Percentiles rank a stretch among this genome's conserved stretches.
Evolutionary conservation across 768 basidiomycete genomes (phyloP).

Genomic region (Mycena chlorophos): DNA sequence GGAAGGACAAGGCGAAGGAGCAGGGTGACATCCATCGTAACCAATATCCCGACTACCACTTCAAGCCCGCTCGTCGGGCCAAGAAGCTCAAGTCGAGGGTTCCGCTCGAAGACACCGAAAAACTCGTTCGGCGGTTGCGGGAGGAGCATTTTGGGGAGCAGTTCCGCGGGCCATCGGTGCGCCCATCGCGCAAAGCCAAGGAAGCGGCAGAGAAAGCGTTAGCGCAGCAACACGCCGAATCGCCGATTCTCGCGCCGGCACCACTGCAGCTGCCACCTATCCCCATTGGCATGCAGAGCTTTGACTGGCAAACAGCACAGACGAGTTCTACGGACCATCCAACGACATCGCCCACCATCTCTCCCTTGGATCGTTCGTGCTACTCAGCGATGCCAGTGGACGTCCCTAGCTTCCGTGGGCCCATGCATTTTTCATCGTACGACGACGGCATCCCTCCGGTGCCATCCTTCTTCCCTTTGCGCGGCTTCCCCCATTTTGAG

Average conservation of each 20-base stretch:
- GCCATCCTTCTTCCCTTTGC: constrained; percentile 26
- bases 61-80: constrained; percentile 46
- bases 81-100: constrained; percentile 29
- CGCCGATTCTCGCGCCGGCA: constrained; percentile 6
- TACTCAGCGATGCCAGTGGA: not conserved
- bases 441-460: constrained; percentile 14
- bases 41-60: constrained; percentile 63
- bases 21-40: constrained; percentile 48
- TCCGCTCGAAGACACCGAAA: constrained; percentile 24
- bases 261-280: constrained; percentile 3
- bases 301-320: not conserved
- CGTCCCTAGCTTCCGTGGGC: constrained; percentile 11
- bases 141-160: constrained; percentile 32
- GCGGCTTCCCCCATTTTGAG: constrained; percentile 24
- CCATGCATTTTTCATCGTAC: constrained; percentile 14
- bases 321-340: not conserved
- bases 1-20: constrained; percentile 47
- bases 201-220: constrained; percentile 17
- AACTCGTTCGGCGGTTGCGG: constrained; percentile 34
- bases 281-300: not conserved
- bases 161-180: constrained; percentile 35
- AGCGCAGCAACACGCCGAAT: constrained; percentile 3
- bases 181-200: constrained; percentile 35
- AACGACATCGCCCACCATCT: not conserved
- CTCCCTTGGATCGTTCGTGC: not conserved